Percentiles rank a stretch among this genome's conserved stretches.
phyloP scores from a whole-genome alignment of 2,329 filamentous ascomycete genomes.

The Diaporthe longicolla region DNA sequence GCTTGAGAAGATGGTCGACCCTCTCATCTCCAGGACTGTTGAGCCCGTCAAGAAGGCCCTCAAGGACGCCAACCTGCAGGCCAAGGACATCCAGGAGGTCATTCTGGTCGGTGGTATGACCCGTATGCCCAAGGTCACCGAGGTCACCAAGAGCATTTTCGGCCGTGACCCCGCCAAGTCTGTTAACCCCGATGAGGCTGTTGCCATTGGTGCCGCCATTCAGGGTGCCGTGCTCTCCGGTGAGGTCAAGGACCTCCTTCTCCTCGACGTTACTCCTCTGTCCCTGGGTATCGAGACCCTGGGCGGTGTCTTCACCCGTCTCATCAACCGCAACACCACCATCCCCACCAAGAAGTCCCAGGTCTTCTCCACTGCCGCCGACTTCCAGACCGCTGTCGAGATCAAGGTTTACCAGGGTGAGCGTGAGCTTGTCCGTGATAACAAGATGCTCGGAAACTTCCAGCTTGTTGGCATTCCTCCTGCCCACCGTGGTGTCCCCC shows the following conservation, averaged over 20 bases:
- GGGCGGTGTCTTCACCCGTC: conserved; percentile 95
- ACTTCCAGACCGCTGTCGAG: conserved; percentile 98
- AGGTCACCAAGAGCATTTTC: conserved; percentile 97
- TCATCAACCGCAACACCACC: conserved; percentile 99
- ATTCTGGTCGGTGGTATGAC: conserved; percentile 99
- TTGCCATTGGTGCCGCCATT: conserved; percentile 96
- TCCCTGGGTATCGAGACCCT: conserved; percentile 99
- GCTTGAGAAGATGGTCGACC: conserved; percentile 93
- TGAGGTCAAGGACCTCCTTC: conserved; percentile 95
- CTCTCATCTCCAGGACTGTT: conserved; percentile 86
- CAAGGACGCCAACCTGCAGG: conserved; percentile 92
- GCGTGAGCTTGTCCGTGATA: conserved; percentile 98
- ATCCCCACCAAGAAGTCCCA: conserved; percentile 99
- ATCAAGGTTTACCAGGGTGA: conserved; percentile 99
- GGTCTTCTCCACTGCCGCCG: conserved; percentile 96
- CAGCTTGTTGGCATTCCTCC: conserved; percentile 97
- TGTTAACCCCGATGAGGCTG: conserved; percentile 98
- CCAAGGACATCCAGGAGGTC: conserved; percentile 97
- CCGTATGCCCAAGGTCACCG: conserved; percentile 97
- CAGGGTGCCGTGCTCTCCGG: conserved; percentile 97
- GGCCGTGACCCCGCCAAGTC: conserved; percentile 97
- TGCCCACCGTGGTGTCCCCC: conserved; percentile 94
- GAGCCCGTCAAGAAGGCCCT: conserved; percentile 97
- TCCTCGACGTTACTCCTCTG: conserved; percentile 95
- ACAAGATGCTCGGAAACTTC: conserved; percentile 99